Conservation (phyloP, 129 eudicot species). For the Chrysanthemum lavandulifolium region DNA sequence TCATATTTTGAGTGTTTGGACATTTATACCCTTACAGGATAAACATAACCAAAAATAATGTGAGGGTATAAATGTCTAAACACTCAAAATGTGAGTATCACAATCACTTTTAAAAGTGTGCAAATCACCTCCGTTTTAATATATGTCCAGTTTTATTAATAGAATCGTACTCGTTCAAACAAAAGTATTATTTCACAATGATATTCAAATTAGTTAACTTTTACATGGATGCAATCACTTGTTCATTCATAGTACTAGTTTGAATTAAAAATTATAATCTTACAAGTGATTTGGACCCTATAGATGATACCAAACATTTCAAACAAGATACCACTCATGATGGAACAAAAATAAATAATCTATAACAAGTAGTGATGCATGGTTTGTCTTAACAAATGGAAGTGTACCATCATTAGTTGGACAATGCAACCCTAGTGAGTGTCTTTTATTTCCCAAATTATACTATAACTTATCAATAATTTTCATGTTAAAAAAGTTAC, state of each 20-base stretch:
- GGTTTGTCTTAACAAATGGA: conserved; percentile 29
- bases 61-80: no score
- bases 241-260: not conserved
- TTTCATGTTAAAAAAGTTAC: not conserved
- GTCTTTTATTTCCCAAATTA: conserved; percentile 8
- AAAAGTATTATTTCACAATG: no score
- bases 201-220: no score
- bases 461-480: not conserved
- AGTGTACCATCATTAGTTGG: conserved; percentile 24
- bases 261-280: not conserved
- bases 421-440: conserved; percentile 22
- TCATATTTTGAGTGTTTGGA: no score
- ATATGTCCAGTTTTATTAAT: no score
- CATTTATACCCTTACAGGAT: no score
- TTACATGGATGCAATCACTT: not conserved
- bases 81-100: no score
- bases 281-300: conserved; percentile 8
- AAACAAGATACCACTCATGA: conserved; percentile 25
- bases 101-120: no score
- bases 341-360: not conserved
- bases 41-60: no score
- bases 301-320: conserved; percentile 13
- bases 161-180: no score
- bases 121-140: not conserved
- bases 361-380: not conserved